Evolutionary conservation across 768 basidiomycete genomes (phyloP), one percentile per base, ranked within the genome.

Genomic region (Naganishia kalamii): DNA sequence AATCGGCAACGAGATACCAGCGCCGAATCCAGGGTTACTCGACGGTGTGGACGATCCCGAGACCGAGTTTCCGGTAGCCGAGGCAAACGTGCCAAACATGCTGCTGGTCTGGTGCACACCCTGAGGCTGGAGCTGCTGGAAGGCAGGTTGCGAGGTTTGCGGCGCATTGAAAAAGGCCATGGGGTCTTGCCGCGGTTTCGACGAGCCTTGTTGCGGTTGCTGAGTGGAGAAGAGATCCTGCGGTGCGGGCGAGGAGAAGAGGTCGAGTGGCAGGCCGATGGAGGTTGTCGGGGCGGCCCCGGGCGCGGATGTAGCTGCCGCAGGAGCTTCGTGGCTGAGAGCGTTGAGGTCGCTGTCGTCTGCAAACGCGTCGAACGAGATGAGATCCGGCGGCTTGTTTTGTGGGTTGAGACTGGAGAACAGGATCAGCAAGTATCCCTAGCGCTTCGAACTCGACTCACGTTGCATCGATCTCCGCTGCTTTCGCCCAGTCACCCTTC

Each of bases 401-500:
- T 74, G 74, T 10, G 75, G 76, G 65, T 77, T 76, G 67, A 71
- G 63, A 4, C 75, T 77, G 67, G 17, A 17, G 40, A 13, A 3
- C 23, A 23, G 7, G 19, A n/a, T 35, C 19, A 44, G 25, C 49
- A 12, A 23, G 33, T n/a, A 17, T 8, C 12, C n/a, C 5, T 2
- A 23, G n/a, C 10, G 23, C n/a, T 33, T n/a, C 17, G 4, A 23
- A 3, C 23, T 48, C 33, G 5, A 74, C 79, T 69, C 61, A 80
- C 79, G 79, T 71, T 12, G 78, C 78, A 29, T 80, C 77, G 44
- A 81, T 72, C 43, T 79, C 78, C 15, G 77, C 75, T 2, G 77
- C 79, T 25, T 77, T 75, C 1, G 81, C 80, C 74, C 85, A 93
- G 79, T 99, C 92, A 57, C 96, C 96, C 64, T 84, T 86, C 79